Evolutionary conservation across 441 rosid genomes (phyloP).

Genomic region (Pelargonium myrrhifolium): DNA sequence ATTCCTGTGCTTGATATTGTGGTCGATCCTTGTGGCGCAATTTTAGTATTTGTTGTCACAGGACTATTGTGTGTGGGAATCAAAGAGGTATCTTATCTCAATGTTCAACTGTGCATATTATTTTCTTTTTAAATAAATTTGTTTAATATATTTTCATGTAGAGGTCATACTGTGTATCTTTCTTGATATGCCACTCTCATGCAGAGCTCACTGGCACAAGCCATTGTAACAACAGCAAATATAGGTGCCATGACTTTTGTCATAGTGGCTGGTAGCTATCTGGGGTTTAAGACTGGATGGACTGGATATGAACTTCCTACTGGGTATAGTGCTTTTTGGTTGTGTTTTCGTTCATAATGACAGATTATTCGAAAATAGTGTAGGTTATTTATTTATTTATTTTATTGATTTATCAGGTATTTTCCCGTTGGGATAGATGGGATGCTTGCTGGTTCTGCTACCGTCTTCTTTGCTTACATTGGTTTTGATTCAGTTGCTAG

Average conservation of each 20-base stretch:
- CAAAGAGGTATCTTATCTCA: slow-evolving; percentile 61
- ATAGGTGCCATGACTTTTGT: slow-evolving; percentile 81
- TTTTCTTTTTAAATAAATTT: not conserved
- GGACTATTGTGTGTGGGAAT: slow-evolving; percentile 91
- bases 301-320: slow-evolving; percentile 79
- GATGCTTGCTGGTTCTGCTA: slow-evolving; percentile 95
- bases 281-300: slow-evolving; percentile 93
- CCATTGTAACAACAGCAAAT: slow-evolving; percentile 62
- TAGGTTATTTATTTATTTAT: not conserved
- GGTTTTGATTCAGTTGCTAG: slow-evolving; percentile 99
- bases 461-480: slow-evolving; percentile 87
- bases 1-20: slow-evolving; percentile 73
- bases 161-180: slow-evolving; percentile 4
- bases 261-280: slow-evolving; percentile 72
- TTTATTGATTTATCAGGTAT: slow-evolving; percentile 33
- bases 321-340: slow-evolving; percentile 44
- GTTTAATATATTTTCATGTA: slow-evolving; percentile 6
- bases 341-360: slow-evolving; percentile 5
- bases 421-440: slow-evolving; percentile 92
- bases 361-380: slow-evolving; percentile 8
- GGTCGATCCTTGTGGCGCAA: slow-evolving; percentile 88
- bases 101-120: not conserved
- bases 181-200: slow-evolving; percentile 14
- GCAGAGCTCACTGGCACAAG: slow-evolving; percentile 90
- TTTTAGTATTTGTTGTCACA: slow-evolving; percentile 70